Evolutionary conservation across 345 rosid genomes (phyloP).

Genomic region (Aethionema arabicum): DNA sequence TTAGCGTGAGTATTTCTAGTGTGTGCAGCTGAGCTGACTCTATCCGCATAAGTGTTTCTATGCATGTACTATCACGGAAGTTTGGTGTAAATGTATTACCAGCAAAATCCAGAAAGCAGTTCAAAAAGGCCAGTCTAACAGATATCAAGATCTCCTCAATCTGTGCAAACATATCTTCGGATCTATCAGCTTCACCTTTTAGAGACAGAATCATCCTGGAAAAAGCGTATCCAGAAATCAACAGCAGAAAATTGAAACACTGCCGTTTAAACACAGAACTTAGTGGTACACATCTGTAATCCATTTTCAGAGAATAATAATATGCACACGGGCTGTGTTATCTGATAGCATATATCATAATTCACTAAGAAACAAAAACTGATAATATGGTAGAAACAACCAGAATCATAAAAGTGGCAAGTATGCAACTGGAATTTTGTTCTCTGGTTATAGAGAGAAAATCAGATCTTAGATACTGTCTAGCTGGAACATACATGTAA

Average conservation of each 20-base stretch:
- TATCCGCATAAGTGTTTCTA: not conserved
- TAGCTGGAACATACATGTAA: slow-evolving; percentile 2
- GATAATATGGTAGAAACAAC: not conserved
- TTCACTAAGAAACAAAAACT: not conserved
- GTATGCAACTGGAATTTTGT: not conserved
- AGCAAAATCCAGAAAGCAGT: slow-evolving; percentile 96
- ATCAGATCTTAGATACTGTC: not conserved
- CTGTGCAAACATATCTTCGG: slow-evolving; percentile 67
- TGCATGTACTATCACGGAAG: not conserved
- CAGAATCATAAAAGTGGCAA: slow-evolving; percentile 10
- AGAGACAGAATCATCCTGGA: slow-evolving; percentile 69
- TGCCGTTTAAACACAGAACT: not conserved
- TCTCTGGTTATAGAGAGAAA: slow-evolving; percentile 2
- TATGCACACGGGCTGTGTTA: not conserved
- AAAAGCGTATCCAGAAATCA: slow-evolving; percentile 9
- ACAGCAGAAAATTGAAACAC: not conserved
- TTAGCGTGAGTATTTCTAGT: not conserved
- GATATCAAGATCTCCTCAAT: slow-evolving; percentile 89
- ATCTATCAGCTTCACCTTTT: slow-evolving; percentile 58
- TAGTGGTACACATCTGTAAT: not conserved
- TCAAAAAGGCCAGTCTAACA: slow-evolving; percentile 84
- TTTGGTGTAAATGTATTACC: slow-evolving; percentile 47
- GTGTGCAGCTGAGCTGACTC: not conserved
- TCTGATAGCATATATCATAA: not conserved
- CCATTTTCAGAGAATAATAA: not conserved